Evolutionary conservation across 2,329 filamentous ascomycete genomes (phyloP).

Genomic region (Cytospora schulzeri): DNA sequence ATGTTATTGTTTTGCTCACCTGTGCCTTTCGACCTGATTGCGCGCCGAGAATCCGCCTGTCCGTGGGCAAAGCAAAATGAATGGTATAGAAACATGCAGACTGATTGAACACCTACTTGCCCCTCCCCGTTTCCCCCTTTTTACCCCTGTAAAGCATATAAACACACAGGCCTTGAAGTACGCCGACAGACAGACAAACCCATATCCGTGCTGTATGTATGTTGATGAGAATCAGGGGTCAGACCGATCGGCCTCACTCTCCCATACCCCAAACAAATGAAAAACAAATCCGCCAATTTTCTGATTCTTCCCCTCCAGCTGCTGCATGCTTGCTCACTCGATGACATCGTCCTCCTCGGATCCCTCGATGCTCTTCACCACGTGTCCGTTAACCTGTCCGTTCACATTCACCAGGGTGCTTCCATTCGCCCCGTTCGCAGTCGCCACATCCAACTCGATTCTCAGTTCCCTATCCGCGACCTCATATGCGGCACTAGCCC

Average conservation of each 20-base stretch:
- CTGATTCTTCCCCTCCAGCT: neutral
- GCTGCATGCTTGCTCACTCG: neutral
- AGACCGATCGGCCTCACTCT: neutral
- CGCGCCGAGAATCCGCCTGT: neutral
- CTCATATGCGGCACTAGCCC: conserved; percentile 52
- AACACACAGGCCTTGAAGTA: neutral
- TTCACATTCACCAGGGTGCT: conserved; percentile 16
- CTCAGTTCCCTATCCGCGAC: conserved; percentile 36
- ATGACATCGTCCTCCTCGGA: conserved; percentile 23
- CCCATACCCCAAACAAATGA: neutral
- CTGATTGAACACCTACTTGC: neutral
- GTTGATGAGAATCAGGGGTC: neutral
- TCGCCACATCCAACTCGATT: conserved; percentile 10
- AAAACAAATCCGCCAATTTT: neutral
- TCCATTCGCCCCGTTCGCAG: conserved; percentile 20
- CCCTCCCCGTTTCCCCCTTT: neutral
- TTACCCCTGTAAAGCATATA: neutral
- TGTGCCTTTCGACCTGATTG: neutral
- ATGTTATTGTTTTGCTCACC: neutral
- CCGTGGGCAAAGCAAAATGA: neutral
- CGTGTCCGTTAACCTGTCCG: conserved; percentile 19
- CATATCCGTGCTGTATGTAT: conserved; percentile 1
- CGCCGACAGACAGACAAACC: neutral
- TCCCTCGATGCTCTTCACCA: conserved; percentile 17
- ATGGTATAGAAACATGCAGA: neutral